Evolutionary conservation across 192 early-diverging fungal species (phyloP).

Genomic region (Gigaspora rosea): DNA sequence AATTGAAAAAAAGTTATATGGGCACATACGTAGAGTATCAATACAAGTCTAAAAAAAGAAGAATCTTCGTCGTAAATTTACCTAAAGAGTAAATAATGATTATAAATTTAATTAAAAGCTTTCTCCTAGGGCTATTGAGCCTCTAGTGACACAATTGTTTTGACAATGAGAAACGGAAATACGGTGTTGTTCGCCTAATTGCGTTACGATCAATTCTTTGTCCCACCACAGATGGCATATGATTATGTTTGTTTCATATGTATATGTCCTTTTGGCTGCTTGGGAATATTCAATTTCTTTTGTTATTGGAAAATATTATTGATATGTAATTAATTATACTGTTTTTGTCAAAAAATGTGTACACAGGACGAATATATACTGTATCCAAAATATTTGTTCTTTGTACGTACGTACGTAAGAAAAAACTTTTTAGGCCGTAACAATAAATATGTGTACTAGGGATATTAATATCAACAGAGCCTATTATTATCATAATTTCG

Average conservation of each 20-base stretch:
- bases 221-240: neutral
- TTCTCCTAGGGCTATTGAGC: neutral
- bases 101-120: neutral
- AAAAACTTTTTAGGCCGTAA: too few relatives aligned
- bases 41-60: conserved; percentile 1
- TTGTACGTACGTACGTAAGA: too few relatives aligned
- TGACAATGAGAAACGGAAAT: neutral
- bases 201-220: neutral
- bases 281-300: too few relatives aligned
- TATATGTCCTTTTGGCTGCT: too few relatives aligned
- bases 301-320: too few relatives aligned
- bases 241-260: neutral
- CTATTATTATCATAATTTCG: too few relatives aligned
- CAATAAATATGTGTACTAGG: too few relatives aligned
- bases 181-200: neutral
- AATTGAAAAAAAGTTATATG: neutral
- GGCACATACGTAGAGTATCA: neutral
- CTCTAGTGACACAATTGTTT: conserved; percentile 10
- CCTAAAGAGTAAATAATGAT: neutral
- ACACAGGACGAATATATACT: too few relatives aligned
- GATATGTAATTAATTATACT: too few relatives aligned
- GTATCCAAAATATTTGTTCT: too few relatives aligned
- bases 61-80: neutral
- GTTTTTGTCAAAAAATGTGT: too few relatives aligned
- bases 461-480: too few relatives aligned